Conservation (phyloP, 2,329 filamentous ascomycete species). For the Cercospora janseana region DNA sequence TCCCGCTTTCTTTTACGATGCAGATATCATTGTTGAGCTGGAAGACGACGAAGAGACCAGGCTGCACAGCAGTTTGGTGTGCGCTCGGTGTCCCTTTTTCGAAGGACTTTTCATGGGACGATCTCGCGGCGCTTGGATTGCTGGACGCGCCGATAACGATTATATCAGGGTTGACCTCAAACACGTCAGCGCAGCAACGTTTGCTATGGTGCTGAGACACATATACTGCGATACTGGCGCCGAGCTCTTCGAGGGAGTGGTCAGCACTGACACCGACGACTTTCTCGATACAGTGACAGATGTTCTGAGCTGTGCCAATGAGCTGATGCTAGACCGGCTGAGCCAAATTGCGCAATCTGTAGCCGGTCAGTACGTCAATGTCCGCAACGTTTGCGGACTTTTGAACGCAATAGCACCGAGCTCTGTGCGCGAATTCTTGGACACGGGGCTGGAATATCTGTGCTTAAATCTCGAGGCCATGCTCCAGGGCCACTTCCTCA, state of each 20-base stretch:
- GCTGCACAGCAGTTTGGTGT: conserved; percentile 76
- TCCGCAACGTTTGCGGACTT: conserved; percentile 79
- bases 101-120: conserved; percentile 85
- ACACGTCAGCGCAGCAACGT: conserved; percentile 71
- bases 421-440: conserved; percentile 79
- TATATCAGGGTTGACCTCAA: conserved; percentile 73
- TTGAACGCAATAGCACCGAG: conserved; percentile 84
- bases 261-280: conserved; percentile 70
- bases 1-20: conserved; percentile 69
- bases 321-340: conserved; percentile 89
- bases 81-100: conserved; percentile 88
- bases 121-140: conserved; percentile 78
- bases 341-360: conserved; percentile 85
- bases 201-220: conserved; percentile 74
- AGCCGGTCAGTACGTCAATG: conserved; percentile 78
- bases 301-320: conserved; percentile 84
- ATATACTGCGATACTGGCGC: conserved; percentile 80
- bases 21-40: conserved; percentile 76
- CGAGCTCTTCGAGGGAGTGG: conserved; percentile 76
- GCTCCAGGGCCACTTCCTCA: conserved; percentile 81
- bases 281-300: conserved; percentile 89
- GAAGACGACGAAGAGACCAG: conserved; percentile 66
- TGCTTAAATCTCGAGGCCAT: conserved; percentile 88
- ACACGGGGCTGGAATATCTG: conserved; percentile 83
- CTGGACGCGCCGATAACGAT: conserved; percentile 46